A percentile compares a stretch with the other conserved stretches of the same genome.
Conservation (phyloP, 345 rosid species). For the Populus simonii region DNA sequence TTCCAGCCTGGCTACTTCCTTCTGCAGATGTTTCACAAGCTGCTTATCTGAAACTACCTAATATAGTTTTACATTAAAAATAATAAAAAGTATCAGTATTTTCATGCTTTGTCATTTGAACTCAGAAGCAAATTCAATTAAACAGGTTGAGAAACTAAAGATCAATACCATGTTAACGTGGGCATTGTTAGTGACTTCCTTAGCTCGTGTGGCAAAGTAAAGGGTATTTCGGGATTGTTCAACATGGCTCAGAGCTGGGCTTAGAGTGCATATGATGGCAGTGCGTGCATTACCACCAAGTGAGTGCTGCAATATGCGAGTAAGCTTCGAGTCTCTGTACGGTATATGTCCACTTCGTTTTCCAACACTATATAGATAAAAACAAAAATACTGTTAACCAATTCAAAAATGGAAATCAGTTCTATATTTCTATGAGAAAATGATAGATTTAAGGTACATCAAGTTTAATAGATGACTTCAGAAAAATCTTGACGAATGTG, state of each 20-base stretch:
- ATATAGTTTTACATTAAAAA: neutral
- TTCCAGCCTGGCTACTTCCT: constrained; percentile 96
- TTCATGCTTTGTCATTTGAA: neutral
- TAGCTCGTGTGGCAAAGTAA: constrained; percentile 90
- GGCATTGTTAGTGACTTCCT: constrained; percentile 99
- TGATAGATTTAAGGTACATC: neutral
- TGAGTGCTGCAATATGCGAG: constrained; percentile 95
- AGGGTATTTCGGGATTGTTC: constrained; percentile 99
- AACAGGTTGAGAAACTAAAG: constrained; percentile 2
- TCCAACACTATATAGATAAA: constrained; percentile 58
- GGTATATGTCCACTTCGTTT: constrained; percentile 94
- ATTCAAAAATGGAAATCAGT: constrained; percentile 2
- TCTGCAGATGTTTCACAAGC: constrained; percentile 95
- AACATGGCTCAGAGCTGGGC: constrained; percentile 85
- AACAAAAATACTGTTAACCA: neutral
- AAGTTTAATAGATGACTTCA: neutral
- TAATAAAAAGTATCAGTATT: neutral
- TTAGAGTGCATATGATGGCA: constrained; percentile 92
- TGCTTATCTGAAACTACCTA: constrained; percentile 98
- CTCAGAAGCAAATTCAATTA: neutral
- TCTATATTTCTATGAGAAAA: neutral
- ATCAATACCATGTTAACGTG: constrained; percentile 89
- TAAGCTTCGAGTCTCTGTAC: constrained; percentile 95
- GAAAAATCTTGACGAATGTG: neutral
- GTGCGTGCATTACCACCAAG: constrained; percentile 99